Evolutionary conservation across 306 rosid genomes (phyloP), one percentile per base, ranked within the genome.

Genomic region (Glycine latifolia): DNA sequence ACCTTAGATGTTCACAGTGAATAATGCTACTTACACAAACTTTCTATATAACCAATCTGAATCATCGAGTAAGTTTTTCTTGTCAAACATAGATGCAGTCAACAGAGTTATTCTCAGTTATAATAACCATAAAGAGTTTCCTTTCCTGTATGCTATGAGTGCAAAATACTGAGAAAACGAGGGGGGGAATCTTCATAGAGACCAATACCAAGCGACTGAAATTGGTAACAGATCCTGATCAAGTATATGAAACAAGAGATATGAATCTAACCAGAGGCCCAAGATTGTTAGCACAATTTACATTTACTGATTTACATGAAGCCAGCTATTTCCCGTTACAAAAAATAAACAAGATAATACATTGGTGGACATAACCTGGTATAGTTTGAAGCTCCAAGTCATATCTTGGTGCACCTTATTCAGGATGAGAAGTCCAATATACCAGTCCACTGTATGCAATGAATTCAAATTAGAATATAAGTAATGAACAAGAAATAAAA

Each of bases 361-460:
- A 83, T 49, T 66, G 76, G 63, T 85, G 74, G 72, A 59, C 52
- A 76, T 83, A 77, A 83, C 82, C 81, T 71, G 80, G 58, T 77
- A 75, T 56, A 75, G 75, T 71, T 77, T 58, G 78, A 86, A 67
- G 73, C 82, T 81, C 75, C 81, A 55, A 79, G n/a, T 66, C 71
- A 61, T 81, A 65, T 41, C 37, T 47, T 73, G 50, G 56, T 81
- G 67, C n/a, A 46, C 77, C 77, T 90, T 87, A 95, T 88, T 93
- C 97, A 16, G 97, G 89, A 86, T 95, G 99, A 82, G 88, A 71
- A 81, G 99, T 93, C 99, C 99, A 95, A 87, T 95, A 93, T 79
- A 91, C 71, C 78, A 95, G 92, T 83, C 99, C 99, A 79, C 99
- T 93, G 91, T 75, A 89, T 2, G 58, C 63, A 74, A 80, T 17